Base-by-base conservation (phyloP, 768 basidiomycete species). In the Glaciozyma martinii region DNA sequence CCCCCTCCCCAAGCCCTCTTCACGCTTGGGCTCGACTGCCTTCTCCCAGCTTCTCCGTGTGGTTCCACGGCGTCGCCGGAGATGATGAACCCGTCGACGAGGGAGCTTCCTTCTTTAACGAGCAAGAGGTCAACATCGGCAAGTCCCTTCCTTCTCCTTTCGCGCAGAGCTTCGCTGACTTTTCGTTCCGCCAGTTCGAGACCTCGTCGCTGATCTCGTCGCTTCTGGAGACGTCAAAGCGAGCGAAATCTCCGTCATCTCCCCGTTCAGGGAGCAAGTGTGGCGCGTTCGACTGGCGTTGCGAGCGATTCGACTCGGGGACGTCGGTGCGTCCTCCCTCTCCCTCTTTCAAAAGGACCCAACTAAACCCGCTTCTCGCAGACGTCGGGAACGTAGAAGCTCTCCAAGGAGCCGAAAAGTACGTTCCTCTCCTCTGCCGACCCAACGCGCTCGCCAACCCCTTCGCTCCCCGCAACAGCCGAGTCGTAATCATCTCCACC, bases 211-310 rank as follows among this genome's bases (percentile, higher is more conserved):
- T 40, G 37, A 40, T 13, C 37, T 40, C 37, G 59, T 5, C 70
- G 65, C 16, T 58, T 77, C 16, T 56, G 75, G 3, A 59, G 44
- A 2, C 50, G n/a, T 76, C 33, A 42, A 47, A 47, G 66, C 71
- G 23, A 66, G 64, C 12, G 75, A 78, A 25, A 75, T 78, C 59
- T 74, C 72, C 23, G 75, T 78, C 16, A 74, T 77, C 54, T 73
- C 74, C 0, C 77, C 77, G 5, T 78, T 76, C 72, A 56, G 77
- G 32, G 77, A 77, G 64, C 77, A 78, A 63, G 77, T 77, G 1
- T 77, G 76, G 76, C 61, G 74, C 19, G 59, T 76, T 10, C 76
- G 77, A 54, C 61, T 73, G 2, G 67, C 64, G 5, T 63, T 78
- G 6, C 59, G 77, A 8, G 58, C 64, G 21, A 50, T 57, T 1